Evolutionary conservation across 139 green algal species (phyloP).

Genomic region (Chlamydomonas applanata): DNA sequence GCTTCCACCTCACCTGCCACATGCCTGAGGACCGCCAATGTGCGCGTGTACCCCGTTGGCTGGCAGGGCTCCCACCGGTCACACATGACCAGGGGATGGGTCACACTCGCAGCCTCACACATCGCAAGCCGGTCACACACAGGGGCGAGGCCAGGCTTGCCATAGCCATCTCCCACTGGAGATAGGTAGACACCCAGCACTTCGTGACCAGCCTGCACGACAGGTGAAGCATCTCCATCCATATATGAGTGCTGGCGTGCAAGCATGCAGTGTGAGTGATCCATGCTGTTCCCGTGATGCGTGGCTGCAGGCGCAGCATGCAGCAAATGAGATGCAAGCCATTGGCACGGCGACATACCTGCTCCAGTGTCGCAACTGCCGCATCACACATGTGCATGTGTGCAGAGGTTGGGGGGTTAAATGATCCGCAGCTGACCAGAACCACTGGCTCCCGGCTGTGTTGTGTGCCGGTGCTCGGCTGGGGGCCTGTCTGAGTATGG

Average conservation of each 20-base stretch:
- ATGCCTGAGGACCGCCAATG: conserved; percentile 59
- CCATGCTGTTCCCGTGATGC: no score
- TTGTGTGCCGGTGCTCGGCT: no score
- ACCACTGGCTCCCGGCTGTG: conserved; percentile 49
- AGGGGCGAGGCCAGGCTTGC: conserved; percentile 63
- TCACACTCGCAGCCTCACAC: conserved; percentile 52
- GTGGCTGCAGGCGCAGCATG: no score
- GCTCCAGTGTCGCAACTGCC: conserved; percentile 52
- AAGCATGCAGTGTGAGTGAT: no score
- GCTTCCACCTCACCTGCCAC: conserved; percentile 16
- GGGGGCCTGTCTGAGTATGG: no score
- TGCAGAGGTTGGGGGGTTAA: conserved; percentile 83
- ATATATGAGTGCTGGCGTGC: not conserved
- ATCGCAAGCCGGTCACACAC: conserved; percentile 65
- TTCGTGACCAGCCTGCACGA: conserved; percentile 50
- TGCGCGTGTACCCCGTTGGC: conserved; percentile 65
- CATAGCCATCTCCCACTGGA: conserved; percentile 76
- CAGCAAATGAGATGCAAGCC: no score
- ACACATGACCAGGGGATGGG: conserved; percentile 56
- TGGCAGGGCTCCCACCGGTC: conserved; percentile 72
- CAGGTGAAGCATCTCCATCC: not conserved
- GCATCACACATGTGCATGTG: conserved; percentile 88
- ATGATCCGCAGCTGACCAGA: conserved; percentile 81
- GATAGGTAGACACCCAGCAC: conserved; percentile 80
- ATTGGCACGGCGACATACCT: conserved; percentile 36